Evolutionary conservation across 345 rosid species (phyloP).

Genomic region (Toxicodendron radicans): DNA sequence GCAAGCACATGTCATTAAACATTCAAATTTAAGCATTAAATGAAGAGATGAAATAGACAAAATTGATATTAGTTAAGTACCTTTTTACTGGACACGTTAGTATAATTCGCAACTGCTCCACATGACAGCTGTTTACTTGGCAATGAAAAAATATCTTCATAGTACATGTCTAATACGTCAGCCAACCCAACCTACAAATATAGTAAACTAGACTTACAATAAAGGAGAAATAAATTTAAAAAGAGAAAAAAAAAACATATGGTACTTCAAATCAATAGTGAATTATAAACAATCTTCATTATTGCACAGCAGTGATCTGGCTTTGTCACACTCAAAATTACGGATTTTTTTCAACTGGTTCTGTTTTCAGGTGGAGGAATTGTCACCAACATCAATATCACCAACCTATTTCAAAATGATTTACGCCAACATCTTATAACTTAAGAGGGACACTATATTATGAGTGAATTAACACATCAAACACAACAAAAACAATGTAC

Average conservation of each 20-base stretch:
- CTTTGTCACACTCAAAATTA: conserved; percentile 2
- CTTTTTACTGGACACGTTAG: conserved; percentile 57
- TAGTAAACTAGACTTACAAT: conserved; percentile 23
- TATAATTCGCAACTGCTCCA: conserved; percentile 38
- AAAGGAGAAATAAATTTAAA: conserved; percentile 1
- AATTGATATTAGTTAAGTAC: conserved; percentile 33
- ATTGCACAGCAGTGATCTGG: background rate
- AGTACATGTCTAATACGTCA: conserved; percentile 73
- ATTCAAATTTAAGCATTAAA: conserved; percentile 5
- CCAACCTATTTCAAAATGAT: background rate
- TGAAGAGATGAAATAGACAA: background rate
- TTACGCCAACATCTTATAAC: background rate
- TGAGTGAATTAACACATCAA: conserved; percentile 1
- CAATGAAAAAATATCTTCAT: conserved; percentile 77
- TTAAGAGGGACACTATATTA: conserved; percentile 6
- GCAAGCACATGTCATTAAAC: background rate
- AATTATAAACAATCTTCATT: conserved; percentile 7
- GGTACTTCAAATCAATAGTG: background rate
- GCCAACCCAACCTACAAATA: conserved; percentile 75
- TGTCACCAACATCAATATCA: background rate
- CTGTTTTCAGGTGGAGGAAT: background rate
- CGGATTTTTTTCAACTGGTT: background rate
- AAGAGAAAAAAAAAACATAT: background rate
- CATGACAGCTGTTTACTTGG: conserved; percentile 65
- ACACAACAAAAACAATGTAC: background rate